Evolutionary conservation across 768 basidiomycete genomes (phyloP), one percentile per base, ranked within the genome.

Genomic region (Russula abietina): DNA sequence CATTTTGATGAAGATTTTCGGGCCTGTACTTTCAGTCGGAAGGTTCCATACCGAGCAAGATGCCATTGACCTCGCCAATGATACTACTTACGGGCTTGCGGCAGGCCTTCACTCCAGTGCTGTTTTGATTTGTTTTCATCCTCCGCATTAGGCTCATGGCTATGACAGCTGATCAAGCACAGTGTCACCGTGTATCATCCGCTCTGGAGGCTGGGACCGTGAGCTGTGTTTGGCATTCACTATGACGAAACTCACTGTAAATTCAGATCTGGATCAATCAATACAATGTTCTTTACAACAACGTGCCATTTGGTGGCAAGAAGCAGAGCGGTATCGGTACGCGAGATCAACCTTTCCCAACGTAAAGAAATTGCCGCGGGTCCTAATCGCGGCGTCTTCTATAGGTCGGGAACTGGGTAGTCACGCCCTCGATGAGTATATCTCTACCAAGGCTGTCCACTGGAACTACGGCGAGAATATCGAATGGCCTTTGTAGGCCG

Each of bases 281-380:
- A 70, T 95, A 93, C 75, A 89, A 88, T 70, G 46, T 89, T 14
- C 73, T 96, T 60, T 82, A 83, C 75, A 91, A 91, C 73, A 92
- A 95, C 62, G 87, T 93, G 50, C 96, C 96, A 1, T 98, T 98
- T 70, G 95, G 96, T 41, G 96, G 95, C 26, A 96, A 90, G 78
- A 96, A 95, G 75, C 88, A 91, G 72, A 91, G 89, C 48, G 93
- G 93, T 57, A 86, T 91, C 70, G 88, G 90, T 89, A 68, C 61
- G 81, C 75, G 24, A 26, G 45, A 50, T 28, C 26, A 61, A 41
- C 19, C 16, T 24, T 16, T 28, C n/a, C n/a, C n/a, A n/a, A n/a
- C n/a, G n/a, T 22, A 0, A 55, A 55, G 33, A n/a, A 9, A 38
- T 24, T 45, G 33, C 22, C 16, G 22, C 17, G 28, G 30, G 45